phyloP scores from a whole-genome alignment of 2,329 filamentous ascomycete species.

The Parastagonospora avenae region DNA sequence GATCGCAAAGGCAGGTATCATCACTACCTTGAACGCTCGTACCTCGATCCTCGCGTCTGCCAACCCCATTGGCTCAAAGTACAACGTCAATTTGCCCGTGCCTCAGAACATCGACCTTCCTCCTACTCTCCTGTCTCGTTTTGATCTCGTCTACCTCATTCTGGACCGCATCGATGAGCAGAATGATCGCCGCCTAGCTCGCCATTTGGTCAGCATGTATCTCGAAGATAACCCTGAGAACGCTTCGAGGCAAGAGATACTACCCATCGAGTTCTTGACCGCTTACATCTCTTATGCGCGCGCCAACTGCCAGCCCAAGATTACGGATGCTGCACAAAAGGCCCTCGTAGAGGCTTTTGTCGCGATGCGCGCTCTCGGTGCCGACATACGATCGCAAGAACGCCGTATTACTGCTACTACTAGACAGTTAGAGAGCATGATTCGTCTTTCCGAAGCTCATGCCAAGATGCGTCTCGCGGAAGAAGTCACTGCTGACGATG shows the following conservation, averaged over 20 bases:
- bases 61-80: conserved; percentile 97
- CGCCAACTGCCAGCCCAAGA: conserved; percentile 78
- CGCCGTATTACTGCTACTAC: conserved; percentile 98
- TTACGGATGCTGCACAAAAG: conserved; percentile 79
- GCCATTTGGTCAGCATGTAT: conserved; percentile 95
- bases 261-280: conserved; percentile 90
- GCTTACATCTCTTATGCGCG: conserved; percentile 97
- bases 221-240: conserved; percentile 92
- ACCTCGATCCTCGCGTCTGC: conserved; percentile 96
- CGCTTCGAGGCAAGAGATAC: conserved; percentile 75
- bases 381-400: conserved; percentile 74
- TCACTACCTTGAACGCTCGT: conserved; percentile 88
- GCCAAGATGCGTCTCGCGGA: conserved; percentile 91
- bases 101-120: conserved; percentile 98
- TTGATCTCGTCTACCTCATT: conserved; percentile 95
- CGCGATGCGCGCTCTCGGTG: conserved; percentile 89
- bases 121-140: conserved; percentile 91
- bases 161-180: conserved; percentile 93
- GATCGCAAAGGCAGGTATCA: conserved; percentile 78
- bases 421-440: conserved; percentile 96
- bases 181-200: conserved; percentile 83
- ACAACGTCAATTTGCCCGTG: conserved; percentile 93
- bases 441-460: conserved; percentile 92
- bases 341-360: conserved; percentile 89
- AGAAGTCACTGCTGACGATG: conserved; percentile 79